Base-by-base conservation (phyloP, 2,329 filamentous ascomycete species). In the Diaporthe citri region DNA sequence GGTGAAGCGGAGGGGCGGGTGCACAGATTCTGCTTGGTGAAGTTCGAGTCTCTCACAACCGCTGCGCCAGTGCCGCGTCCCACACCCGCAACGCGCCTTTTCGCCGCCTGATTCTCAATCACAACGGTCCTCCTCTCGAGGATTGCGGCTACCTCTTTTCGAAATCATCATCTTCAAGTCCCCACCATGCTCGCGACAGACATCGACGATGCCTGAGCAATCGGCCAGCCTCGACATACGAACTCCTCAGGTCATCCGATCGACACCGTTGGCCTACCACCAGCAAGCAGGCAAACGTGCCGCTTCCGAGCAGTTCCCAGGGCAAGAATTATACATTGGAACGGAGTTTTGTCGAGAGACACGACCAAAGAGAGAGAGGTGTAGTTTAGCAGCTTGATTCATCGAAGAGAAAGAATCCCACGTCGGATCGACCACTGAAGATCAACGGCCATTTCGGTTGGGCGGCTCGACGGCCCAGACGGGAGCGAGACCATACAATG, bases 391-490 rank as follows among this genome's bases (percentile, higher is more conserved):
- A 17, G 20, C 43, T 48, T 0, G 25, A 31, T 25, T 55, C 17
- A 25, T 9, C 51, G 4, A 67, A 39, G 34, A 22, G 31, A 20
- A 8, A 20, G 20, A 13, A 39, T 4, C 4, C 22, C 22, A 22
- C 15, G 64, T 41, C 22, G 3, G 15, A 12, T 36, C n/a, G 15
- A 25, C n/a, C 34, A 13, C 17, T 13, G 15, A 69, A 55, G 25
- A 51, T 55, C 48, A 69, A 41, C 25, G n/a, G 34, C 46, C 64
- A 12, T 31, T n/a, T 55, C 48, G 64, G 64, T 39, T 69, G 34
- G 34, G 15, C 64, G 64, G 64, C 64, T 69, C 64, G 64, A 69
- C 64, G 64, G 64, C n/a, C 46, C 64, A 69, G 64, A 55, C 34
- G 64, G 64, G 34, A 69, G 34, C n/a, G 28, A 34, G n/a, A 20